A percentile compares a stretch with the other conserved stretches of the same genome.
These are phyloP conservation scores for Rhizoclosmatium sp. DNA, from an alignment of 192 early-diverging fungal species.

Conservation along the genomic window DNA sequence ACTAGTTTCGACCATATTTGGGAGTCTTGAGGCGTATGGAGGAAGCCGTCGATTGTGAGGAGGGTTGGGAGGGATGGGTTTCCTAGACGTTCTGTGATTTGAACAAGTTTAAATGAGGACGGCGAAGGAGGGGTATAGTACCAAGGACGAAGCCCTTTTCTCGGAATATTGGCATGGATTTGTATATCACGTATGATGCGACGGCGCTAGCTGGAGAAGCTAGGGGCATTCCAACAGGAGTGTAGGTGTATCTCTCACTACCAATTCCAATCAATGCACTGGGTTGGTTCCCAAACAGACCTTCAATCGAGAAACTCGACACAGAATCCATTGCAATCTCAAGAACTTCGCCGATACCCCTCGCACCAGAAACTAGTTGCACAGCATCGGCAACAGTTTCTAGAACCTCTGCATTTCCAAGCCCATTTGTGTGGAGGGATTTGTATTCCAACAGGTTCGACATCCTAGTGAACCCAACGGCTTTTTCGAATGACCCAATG, in stretches of 20 bases:
- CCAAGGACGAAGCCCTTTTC: constrained; percentile 40
- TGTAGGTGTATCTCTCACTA: constrained; percentile 1
- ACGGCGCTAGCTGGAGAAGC: constrained; percentile 22
- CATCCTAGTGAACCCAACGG: not conserved
- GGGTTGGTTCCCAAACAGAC: not conserved
- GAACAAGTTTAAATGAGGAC: not conserved
- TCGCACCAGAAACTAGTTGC: not conserved
- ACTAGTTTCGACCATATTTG: constrained; percentile 11
- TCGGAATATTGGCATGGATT: constrained; percentile 37
- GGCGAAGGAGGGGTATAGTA: not conserved
- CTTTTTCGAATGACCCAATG: constrained; percentile 17
- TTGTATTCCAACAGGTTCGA: not conserved
- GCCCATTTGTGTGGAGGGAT: constrained; percentile 24
- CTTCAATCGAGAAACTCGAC: constrained; percentile 1
- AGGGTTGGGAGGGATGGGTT: constrained; percentile 19
- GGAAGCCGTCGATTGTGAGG: constrained; percentile 41
- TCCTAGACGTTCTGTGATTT: constrained; percentile 7
- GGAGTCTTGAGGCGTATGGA: constrained; percentile 13
- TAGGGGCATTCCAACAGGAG: constrained; percentile 13
- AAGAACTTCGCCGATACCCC: not conserved
- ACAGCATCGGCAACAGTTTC: not conserved
- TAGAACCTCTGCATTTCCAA: not conserved
- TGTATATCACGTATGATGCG: constrained; percentile 12
- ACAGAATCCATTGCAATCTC: not conserved
- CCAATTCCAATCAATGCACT: constrained; percentile 25